These are phyloP conservation scores for Usnea hakonensis DNA, from an alignment of 495 filamentous ascomycete species.

Conservation along the genomic window DNA sequence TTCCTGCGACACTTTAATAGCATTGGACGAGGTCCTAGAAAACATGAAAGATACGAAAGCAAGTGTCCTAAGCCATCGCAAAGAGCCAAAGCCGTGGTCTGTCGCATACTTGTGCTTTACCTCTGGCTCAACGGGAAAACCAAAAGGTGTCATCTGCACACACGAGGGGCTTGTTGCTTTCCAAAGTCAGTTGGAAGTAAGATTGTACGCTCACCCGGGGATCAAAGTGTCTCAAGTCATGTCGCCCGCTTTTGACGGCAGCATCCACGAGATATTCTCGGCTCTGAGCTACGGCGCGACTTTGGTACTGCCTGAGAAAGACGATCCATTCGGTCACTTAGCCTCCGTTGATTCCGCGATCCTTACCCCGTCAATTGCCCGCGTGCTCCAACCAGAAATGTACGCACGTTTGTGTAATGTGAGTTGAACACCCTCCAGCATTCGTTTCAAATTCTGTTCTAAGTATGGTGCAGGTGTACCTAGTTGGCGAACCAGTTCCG, in stretches of 20 bases:
- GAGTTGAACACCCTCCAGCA: too few species aligned
- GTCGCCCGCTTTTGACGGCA: conserved; percentile 34
- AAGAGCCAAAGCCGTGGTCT: not conserved
- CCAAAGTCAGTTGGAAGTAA: not conserved
- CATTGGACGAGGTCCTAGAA: too few species aligned
- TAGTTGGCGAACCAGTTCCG: not conserved
- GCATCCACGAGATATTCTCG: conserved; percentile 36
- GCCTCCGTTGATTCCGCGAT: not conserved
- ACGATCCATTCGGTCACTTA: not conserved
- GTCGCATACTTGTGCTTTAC: conserved; percentile 33
- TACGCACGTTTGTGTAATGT: not conserved
- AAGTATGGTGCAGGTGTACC: not conserved
- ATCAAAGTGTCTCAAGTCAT: conserved; percentile 29
- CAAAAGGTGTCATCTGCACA: conserved; percentile 28
- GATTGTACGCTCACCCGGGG: conserved; percentile 21
- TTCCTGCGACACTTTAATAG: too few species aligned
- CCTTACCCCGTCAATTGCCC: not conserved
- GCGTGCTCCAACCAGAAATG: not conserved
- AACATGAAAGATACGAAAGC: too few species aligned
- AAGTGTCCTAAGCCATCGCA: too few species aligned
- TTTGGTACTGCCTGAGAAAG: conserved; percentile 25
- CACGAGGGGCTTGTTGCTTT: conserved; percentile 24
- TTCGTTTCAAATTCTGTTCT: not conserved
- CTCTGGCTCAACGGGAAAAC: conserved; percentile 32
- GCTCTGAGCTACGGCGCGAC: conserved; percentile 34